A percentile compares a stretch with the other conserved stretches of the same genome.
These are phyloP conservation scores for Keithomyces neogunnii DNA, from an alignment of 2,329 filamentous ascomycete genomes.

Conservation along the genomic window DNA sequence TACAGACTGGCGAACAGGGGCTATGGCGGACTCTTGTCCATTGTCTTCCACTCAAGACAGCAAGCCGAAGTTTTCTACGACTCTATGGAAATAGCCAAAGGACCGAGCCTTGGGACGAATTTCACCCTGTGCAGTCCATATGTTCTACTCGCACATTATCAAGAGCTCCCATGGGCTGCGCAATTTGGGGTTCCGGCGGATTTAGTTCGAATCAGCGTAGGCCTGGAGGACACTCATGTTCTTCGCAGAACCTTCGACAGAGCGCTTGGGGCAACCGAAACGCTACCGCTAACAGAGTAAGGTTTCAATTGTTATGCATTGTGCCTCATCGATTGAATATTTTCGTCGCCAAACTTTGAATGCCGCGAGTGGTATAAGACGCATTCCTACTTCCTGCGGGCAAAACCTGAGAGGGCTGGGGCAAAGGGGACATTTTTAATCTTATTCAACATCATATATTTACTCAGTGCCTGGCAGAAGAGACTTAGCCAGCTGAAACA, in stretches of 20 bases:
- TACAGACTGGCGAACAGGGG: constrained; percentile 67
- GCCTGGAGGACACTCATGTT: constrained; percentile 68
- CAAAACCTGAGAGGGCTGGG: no score
- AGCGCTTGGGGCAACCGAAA: constrained; percentile 55
- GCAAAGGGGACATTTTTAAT: no score
- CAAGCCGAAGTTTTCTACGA: constrained; percentile 82
- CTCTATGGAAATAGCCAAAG: constrained; percentile 78
- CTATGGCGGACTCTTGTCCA: constrained; percentile 83
- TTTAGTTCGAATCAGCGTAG: constrained; percentile 80
- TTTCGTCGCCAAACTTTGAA: no score
- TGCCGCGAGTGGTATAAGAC: no score
- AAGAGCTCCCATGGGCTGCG: constrained; percentile 83
- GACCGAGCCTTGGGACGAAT: constrained; percentile 91
- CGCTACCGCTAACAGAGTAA: background rate
- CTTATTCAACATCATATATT: no score
- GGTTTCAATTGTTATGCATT: background rate
- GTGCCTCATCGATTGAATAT: no score
- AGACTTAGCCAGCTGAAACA: no score
- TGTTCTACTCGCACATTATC: constrained; percentile 83
- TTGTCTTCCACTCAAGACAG: constrained; percentile 62
- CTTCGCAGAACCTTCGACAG: constrained; percentile 55
- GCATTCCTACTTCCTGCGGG: no score
- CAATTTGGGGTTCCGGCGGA: constrained; percentile 73
- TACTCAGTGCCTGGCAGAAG: no score
- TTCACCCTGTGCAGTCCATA: constrained; percentile 92